Percentiles rank a stretch among this genome's conserved stretches.
These are phyloP conservation scores for Graphilbum ipis-grandicollis DNA, from an alignment of 2,329 filamentous ascomycete genomes.

Conservation along the genomic window DNA sequence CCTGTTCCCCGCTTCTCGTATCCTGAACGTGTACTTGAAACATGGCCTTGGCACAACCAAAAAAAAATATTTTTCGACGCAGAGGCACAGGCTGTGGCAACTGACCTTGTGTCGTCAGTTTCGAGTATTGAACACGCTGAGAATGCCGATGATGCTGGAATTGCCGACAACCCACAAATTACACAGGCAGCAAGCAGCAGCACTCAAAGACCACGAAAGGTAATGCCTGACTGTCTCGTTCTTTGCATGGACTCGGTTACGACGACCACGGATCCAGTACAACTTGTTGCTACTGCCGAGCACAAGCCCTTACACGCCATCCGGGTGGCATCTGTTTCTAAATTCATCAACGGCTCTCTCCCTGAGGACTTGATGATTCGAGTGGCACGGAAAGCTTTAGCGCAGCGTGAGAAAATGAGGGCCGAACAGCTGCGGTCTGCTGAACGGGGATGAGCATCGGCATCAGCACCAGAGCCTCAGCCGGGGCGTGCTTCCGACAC, in stretches of 20 bases:
- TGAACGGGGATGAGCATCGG: background rate
- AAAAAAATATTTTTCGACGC: constrained; percentile 4
- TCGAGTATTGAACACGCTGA: background rate
- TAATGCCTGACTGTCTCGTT: constrained; percentile 3
- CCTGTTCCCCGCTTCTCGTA: constrained; percentile 1
- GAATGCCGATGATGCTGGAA: background rate
- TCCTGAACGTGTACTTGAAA: constrained; percentile 2
- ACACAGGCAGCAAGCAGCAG: background rate
- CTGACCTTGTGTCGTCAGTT: background rate
- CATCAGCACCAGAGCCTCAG: background rate
- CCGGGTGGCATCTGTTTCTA: constrained; percentile 1
- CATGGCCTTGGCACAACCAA: background rate
- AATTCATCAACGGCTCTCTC: background rate
- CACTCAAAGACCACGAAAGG: background rate
- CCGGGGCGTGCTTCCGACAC: background rate
- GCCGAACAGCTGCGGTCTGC: background rate
- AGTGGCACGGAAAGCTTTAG: constrained; percentile 2
- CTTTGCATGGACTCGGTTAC: constrained; percentile 1
- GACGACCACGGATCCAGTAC: constrained; percentile 1
- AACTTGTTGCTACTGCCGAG: constrained; percentile 3
- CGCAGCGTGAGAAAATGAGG: constrained; percentile 1
- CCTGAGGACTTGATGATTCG: constrained; percentile 3
- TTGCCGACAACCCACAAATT: background rate
- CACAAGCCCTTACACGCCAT: constrained; percentile 4
- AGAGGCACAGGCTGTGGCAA: background rate